Evolutionary conservation across 129 eudicot species (phyloP).

Genomic region (Centrapalus pauciflorus): DNA sequence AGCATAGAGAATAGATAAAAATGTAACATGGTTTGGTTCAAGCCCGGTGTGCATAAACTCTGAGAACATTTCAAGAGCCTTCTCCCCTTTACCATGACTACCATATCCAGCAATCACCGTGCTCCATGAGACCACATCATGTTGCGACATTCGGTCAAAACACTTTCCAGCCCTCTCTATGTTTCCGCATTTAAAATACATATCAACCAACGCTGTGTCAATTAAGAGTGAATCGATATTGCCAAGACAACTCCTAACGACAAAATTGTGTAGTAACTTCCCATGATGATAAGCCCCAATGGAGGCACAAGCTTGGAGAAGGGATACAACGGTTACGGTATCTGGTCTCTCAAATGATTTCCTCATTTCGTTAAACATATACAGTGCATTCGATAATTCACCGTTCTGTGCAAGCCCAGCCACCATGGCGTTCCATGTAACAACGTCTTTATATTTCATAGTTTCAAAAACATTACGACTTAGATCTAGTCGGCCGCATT

Average conservation of each 20-base stretch:
- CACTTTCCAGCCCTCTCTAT: slow-evolving; percentile 56
- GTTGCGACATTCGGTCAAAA: slow-evolving; percentile 65
- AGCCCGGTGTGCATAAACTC: slow-evolving; percentile 43
- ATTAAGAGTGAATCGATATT: slow-evolving; percentile 40
- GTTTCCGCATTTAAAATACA: slow-evolving; percentile 94
- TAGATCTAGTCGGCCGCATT: slow-evolving; percentile 49
- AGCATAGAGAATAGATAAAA: slow-evolving; percentile 61
- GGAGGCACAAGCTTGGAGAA: slow-evolving; percentile 90
- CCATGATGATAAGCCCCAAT: slow-evolving; percentile 88
- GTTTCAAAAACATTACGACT: slow-evolving; percentile 46
- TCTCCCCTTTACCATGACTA: slow-evolving; percentile 81
- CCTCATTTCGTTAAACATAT: slow-evolving; percentile 64
- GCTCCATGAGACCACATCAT: slow-evolving; percentile 81
- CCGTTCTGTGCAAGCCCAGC: slow-evolving; percentile 74
- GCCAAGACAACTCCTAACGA: slow-evolving; percentile 44
- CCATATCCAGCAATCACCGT: slow-evolving; percentile 83
- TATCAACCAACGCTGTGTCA: slow-evolving; percentile 79
- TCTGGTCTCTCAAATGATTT: slow-evolving; percentile 55
- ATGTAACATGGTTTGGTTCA: slow-evolving; percentile 60
- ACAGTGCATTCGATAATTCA: slow-evolving; percentile 43
- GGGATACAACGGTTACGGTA: slow-evolving; percentile 64
- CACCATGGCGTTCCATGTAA: slow-evolving; percentile 89
- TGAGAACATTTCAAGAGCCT: slow-evolving; percentile 55
- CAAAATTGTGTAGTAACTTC: slow-evolving; percentile 65
- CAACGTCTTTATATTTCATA: slow-evolving; percentile 64